Base-by-base conservation (phyloP, 2,329 filamentous ascomycete genomes). In the Pyrenophora teres region DNA sequence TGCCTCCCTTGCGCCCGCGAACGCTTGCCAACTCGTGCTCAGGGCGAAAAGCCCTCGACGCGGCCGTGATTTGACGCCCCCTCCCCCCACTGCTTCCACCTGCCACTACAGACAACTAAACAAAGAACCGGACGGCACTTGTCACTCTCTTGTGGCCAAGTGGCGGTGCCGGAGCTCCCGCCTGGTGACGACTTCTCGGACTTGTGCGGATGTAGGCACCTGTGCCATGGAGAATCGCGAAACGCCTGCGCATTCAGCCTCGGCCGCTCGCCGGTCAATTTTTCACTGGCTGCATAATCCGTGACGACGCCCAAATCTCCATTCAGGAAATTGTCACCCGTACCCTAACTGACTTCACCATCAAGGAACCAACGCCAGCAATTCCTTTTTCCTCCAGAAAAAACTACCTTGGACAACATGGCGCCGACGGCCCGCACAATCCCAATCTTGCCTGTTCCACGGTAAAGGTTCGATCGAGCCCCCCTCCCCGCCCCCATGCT, bases 101-200 rank as follows among this genome's bases (percentile, higher is more conserved):
- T 10, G 51, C 52, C 40, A 21, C 46, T 40, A 48, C 23, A 37
- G 23, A 48, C 23, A 37, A 27, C 37, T 36, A 49, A 27, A 25
- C 41, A 46, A 47, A 47, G 40, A 57, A 33, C 44, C 53, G 51
- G 45, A 56, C 52, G 51, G 52, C 52, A 56, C 41, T 59, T 52
- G 51, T 40, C 35, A 51, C 42, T 47, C 52, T 46, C 39, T 46
- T 30, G 50, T 57, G 50, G 52, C 42, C 38, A 51, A 51, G 49
- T 54, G 50, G 50, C 65, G 62, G 59, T 69, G 66, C 63, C 65
- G 68, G 59, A 59, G 45, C 54, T 59, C 60, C 67, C 66, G 68
- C 59, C 55, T 49, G 50, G 54, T 68, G 65, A 66, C 67, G 62
- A 63, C 19, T 3, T 60, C 53, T 56, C 66, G 65, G 68, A 69